Evolutionary conservation across 495 filamentous ascomycete species (phyloP), one percentile per base, ranked within the genome.

Genomic region (Aspergillus sclerotioniger): DNA sequence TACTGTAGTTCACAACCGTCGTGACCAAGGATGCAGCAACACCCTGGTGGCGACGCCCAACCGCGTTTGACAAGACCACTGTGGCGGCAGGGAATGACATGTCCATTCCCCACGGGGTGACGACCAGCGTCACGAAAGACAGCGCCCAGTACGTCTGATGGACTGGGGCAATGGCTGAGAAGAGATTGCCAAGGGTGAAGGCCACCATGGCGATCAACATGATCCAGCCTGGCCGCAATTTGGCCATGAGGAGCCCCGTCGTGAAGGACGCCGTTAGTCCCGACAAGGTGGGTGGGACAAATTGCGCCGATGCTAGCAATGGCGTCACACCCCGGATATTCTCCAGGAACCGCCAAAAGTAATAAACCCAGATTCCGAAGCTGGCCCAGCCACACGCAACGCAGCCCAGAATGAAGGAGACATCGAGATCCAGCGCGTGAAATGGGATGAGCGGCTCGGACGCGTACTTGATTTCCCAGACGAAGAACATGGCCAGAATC

Each of bases 1-100:
- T 87, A 45, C 74, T 79, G 58, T 89, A 90, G 56, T 89, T 88
- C 48, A 88, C 81, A 6, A 84, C 72, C 0, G 85, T 88, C 44
- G 74, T 84, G 13, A 89, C 81, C 20, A 91, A 67, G n/a, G 75
- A 81, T 0, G 82, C 84, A 4, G 82, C 84, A 0, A 78, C 55
- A 8, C 78, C 78, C 61, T 81, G 78, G 43, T 80, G 67, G 32
- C 75, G 53, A 6, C 62, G 50, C 0, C 65, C 47, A 48, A 79
- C 69, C 1, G 67, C 59, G 51, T 74, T 67, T n/a, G 64, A 66
- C 37, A 78, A 39, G 5, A 78, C 68, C 29, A 76, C 29, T 2
- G 66, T 74, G 6, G 61, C 72, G 0, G 72, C 69, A 8, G 73
- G 73, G 48, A 74, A 76, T 2, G 67, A 76, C 69, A 70, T 73